A percentile compares a stretch with the other conserved stretches of the same genome.
These are phyloP conservation scores for Otatea glauca DNA, from an alignment of 176 grass and related monocot genomes.

Conservation along the genomic window DNA sequence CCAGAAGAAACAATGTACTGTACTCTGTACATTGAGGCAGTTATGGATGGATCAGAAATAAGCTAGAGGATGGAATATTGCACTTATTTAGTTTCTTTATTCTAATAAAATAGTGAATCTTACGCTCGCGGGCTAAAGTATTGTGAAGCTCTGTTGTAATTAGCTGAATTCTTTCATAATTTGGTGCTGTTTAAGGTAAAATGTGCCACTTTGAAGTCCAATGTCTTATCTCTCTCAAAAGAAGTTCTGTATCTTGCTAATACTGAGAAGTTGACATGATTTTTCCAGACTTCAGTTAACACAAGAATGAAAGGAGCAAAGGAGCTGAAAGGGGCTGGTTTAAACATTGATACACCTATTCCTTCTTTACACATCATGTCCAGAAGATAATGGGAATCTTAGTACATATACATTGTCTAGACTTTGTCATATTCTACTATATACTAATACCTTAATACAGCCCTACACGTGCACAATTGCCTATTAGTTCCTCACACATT, in stretches of 20 bases:
- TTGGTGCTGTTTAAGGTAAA: not conserved
- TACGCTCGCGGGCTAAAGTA: not conserved
- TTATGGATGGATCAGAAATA: not conserved
- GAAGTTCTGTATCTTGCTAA: not conserved
- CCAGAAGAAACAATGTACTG: not conserved
- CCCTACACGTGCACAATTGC: not conserved
- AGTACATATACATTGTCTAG: not conserved
- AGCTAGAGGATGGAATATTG: not conserved
- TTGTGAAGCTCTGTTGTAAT: not conserved
- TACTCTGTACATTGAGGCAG: not conserved
- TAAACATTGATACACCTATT: not conserved
- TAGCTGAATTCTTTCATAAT: not conserved
- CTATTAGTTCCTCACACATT: not conserved
- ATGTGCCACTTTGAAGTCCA: not conserved
- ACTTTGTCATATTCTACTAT: not conserved
- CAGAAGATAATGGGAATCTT: not conserved
- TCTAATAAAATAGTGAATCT: not conserved
- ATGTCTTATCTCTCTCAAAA: not conserved
- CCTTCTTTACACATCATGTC: not conserved
- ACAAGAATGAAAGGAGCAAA: not conserved
- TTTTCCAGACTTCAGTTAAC: not conserved
- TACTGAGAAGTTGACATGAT: not conserved
- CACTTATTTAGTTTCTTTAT: not conserved
- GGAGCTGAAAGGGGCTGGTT: not conserved
- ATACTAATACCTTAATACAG: not conserved